Conservation (phyloP, 495 filamentous ascomycete genomes). For the Tricharina praecox region DNA sequence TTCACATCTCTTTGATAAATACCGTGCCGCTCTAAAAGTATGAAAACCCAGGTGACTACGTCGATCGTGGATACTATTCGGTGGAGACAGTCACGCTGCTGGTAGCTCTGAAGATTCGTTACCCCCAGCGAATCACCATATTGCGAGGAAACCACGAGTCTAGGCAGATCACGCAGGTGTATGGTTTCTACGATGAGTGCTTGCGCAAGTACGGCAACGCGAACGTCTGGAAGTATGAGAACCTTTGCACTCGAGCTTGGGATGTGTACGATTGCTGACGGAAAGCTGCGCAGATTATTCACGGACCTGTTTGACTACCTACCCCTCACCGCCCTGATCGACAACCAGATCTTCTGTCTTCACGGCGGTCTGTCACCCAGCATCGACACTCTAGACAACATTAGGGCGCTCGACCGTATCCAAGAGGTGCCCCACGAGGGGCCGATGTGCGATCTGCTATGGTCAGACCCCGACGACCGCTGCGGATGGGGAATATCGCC, state of each 20-base stretch:
- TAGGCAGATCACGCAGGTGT: conserved; percentile 92
- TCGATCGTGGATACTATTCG: conserved; percentile 92
- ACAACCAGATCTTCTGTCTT: conserved; percentile 99
- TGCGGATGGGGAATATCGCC: conserved; percentile 98
- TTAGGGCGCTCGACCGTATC: conserved; percentile 83
- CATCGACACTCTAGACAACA: conserved; percentile 97
- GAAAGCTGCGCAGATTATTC: conserved; percentile 34
- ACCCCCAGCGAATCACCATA: conserved; percentile 90
- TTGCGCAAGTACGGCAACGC: conserved; percentile 95
- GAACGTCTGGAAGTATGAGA: conserved; percentile 80
- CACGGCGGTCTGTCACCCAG: conserved; percentile 91
- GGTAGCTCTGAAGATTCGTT: conserved; percentile 88
- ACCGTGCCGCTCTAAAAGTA: too few species aligned
- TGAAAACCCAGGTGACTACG: conserved; percentile 61
- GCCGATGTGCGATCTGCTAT: conserved; percentile 95
- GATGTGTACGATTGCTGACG: too few species aligned
- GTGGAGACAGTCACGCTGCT: conserved; percentile 91
- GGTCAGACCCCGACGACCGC: conserved; percentile 95
- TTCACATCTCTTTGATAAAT: too few species aligned
- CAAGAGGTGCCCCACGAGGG: conserved; percentile 98
- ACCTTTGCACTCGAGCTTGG: neutral
- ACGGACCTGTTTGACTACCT: conserved; percentile 99
- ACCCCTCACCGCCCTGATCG: conserved; percentile 91
- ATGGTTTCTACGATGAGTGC: conserved; percentile 96
- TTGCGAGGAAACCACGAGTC: conserved; percentile 95